Base-by-base conservation (phyloP, 768 basidiomycete species). In the Jaapia argillacea region DNA sequence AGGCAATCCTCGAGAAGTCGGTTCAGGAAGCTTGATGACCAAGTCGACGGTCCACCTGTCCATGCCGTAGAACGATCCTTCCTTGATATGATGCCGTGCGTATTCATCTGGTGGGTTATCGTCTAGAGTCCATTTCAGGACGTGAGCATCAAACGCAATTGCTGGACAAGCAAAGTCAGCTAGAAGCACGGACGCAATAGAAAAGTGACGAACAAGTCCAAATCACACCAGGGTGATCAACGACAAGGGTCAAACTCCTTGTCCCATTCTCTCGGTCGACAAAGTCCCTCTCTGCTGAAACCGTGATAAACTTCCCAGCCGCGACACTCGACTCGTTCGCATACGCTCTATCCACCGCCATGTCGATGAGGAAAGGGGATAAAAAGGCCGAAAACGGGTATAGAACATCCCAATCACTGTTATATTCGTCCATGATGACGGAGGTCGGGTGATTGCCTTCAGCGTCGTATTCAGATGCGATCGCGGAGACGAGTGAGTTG, bases 101-200 rank as follows among this genome's bases (percentile, higher is more conserved):
- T 71, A 66, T 45, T 86, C 84, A 42, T 77, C 61, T 0, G 89
- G 87, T 1, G 94, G 91, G 43, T 77, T 74, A 48, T 80, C 67
- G 49, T 89, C 85, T 27, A 92, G 68, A 13, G 76, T 79, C 93
- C 93, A 97, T 42, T 74, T 62, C 5, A 93, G 59, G 12, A 97
- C 87, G 47, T 93, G 83, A 0, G 89, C 93, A 40, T 93, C 85
- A 55, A 98, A 96, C 0, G 91, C 85, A 43, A 98, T 73, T 3
- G 86, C 90, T 78, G 52, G 33, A 44, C 43, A 43, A 24, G 12
- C 44, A 40, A 7, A 2, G 24, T 35, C 24, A 44, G 27, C 40
- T 23, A 46, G 10, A 18, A 24, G 27, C 26, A 13, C n/a, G 27
- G 23, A 24, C 40, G 25, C 12, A 33, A 38, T 1, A 20, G 14